Evolutionary conservation across 2,329 filamentous ascomycete species (phyloP), one percentile per base, ranked within the genome.

Genomic region (Colletotrichum sp.): DNA sequence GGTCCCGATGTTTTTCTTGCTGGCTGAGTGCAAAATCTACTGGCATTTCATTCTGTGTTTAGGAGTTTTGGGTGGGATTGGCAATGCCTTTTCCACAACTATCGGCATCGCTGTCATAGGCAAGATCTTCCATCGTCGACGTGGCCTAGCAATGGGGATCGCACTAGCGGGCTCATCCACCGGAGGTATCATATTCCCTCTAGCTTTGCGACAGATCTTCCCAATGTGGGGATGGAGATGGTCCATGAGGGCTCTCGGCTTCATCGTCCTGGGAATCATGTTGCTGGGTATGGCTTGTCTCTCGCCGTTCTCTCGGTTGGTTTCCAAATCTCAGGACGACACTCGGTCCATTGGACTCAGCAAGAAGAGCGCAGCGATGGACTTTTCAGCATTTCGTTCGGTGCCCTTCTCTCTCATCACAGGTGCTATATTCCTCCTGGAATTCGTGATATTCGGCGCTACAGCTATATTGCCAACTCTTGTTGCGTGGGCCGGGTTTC

Each of bases 361-460:
- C 18, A 80, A 78, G 62, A 57, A 34, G 26, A 66, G 64, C 7
- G 80, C 81, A 0, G 82, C 81, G 7, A 78, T 89, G 28, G 87
- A 88, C 67, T 80, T 88, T 28, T 75, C 78, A 0, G 84, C 87
- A 1, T 88, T 89, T 76, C 80, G 79, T 3, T 85, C 85, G 6
- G 81, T 83, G 3, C 82, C 86, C 0, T 86, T 89, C 24, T 85
- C 81, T 5, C 84, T 89, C 49, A 79, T 89, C 7, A 84, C 86
- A 0, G 78, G 84, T 6, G 84, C 84, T 1, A 83, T 89, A 13
- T 88, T 89, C 74, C 82, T 85, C 21, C 85, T 89, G 32, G 88
- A 90, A 70, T 87, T 89, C 64, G 86, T 86, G 59, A 85, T 89
- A 24, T 89, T 89, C 59, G 87, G 87, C 26, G 85, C 86, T 28